Percentiles rank a stretch among this genome's conserved stretches.
Evolutionary conservation across 2,329 filamentous ascomycete species (phyloP).

Genomic region (Ceratocystis destructans): DNA sequence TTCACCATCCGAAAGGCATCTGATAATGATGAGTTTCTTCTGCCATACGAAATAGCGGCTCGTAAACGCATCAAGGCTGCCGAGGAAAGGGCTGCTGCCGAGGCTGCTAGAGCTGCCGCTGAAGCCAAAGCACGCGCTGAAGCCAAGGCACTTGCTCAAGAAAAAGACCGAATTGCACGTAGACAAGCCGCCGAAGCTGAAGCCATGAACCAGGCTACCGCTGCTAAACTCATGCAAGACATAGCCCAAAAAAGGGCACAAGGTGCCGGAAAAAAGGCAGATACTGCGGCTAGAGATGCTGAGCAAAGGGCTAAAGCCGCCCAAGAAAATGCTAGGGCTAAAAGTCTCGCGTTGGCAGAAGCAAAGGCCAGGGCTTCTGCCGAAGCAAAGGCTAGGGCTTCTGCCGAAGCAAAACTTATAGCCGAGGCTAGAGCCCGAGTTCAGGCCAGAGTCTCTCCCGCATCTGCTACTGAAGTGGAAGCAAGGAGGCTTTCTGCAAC

Average conservation of each 20-base stretch:
- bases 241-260: background rate
- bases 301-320: background rate
- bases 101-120: background rate
- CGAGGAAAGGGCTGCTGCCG: background rate
- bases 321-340: background rate
- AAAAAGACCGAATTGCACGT: background rate
- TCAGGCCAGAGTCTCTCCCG: background rate
- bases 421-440: background rate
- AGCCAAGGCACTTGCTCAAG: background rate
- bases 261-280: background rate
- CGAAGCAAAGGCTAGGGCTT: background rate
- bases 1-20: slow-evolving; percentile 13
- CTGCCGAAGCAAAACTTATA: background rate
- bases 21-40: slow-evolving; percentile 10
- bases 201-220: background rate
- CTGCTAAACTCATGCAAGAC: background rate
- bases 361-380: background rate
- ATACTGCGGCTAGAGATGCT: background rate
- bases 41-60: slow-evolving; percentile 11
- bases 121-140: background rate
- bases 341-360: background rate
- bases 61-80: background rate
- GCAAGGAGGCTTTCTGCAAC: background rate
- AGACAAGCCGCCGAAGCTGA: background rate
- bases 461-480: background rate